A percentile compares a stretch with the other conserved stretches of the same genome.
Evolutionary conservation across 2,329 filamentous ascomycete genomes (phyloP).

Genomic region (Monilinia aucupariae): DNA sequence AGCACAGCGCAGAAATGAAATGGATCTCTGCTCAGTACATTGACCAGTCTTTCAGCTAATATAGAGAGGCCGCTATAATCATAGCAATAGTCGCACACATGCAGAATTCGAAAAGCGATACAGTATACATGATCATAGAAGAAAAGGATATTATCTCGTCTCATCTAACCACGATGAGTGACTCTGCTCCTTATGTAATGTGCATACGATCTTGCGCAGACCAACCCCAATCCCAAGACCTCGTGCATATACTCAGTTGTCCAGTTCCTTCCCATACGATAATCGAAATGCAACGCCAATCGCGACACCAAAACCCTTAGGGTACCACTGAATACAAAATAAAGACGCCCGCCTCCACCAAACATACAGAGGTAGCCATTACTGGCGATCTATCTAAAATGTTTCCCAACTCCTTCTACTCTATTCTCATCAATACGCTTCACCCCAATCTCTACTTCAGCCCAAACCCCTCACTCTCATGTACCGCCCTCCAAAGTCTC

Average conservation of each 20-base stretch:
- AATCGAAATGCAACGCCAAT: constrained; percentile 4
- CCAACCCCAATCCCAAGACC: constrained; percentile 2
- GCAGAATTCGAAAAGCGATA: background rate
- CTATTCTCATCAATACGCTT: background rate
- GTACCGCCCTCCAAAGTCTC: constrained; percentile 79
- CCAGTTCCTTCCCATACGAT: background rate
- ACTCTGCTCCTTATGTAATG: constrained; percentile 6
- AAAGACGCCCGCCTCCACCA: constrained; percentile 4
- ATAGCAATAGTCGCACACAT: background rate
- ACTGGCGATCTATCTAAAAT: constrained; percentile 2
- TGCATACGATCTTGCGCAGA: constrained; percentile 1
- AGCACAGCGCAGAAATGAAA: background rate
- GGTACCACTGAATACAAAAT: constrained; percentile 14
- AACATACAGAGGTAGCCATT: background rate
- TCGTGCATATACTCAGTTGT: background rate
- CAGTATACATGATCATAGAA: constrained; percentile 8
- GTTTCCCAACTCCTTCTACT: background rate
- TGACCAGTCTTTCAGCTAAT: background rate
- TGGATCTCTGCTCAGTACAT: background rate
- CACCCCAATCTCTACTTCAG: constrained; percentile 55
- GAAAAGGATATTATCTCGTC: constrained; percentile 5
- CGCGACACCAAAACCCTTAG: constrained; percentile 7
- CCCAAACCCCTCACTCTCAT: constrained; percentile 87
- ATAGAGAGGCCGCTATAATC: background rate
- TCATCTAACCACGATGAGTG: background rate